A percentile compares a stretch with the other conserved stretches of the same genome.
Evolutionary conservation across 805 yeast genomes (phyloP).

Genomic region (Candida coquimbonensis): DNA sequence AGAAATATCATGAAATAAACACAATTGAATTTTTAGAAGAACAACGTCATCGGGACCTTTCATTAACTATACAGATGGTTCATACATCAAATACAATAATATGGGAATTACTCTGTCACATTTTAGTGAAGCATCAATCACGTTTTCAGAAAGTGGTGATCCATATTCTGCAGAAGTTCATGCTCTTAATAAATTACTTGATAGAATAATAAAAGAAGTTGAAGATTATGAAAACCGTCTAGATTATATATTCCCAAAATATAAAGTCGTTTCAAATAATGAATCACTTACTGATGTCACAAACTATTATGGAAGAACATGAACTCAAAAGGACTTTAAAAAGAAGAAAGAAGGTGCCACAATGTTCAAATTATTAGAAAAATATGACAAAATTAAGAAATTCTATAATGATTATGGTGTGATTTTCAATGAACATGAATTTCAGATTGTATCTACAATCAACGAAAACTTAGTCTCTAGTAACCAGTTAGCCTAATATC

Average conservation of each 20-base stretch:
- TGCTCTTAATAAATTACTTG: conserved; percentile 57
- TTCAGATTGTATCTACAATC: conserved; percentile 30
- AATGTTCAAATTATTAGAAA: conserved; percentile 30
- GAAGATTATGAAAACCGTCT: conserved; percentile 13
- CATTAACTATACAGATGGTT: conserved; percentile 71
- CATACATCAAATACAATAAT: conserved; percentile 23
- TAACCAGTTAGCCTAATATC: too few relatives aligned
- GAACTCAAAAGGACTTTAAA: conserved; percentile 54
- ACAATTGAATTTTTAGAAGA: background rate
- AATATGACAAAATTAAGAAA: conserved; percentile 35
- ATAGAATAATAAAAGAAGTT: conserved; percentile 30
- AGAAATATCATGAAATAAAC: conserved; percentile 1
- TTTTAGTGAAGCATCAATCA: too few relatives aligned
- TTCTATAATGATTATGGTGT: conserved; percentile 25
- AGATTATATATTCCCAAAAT: conserved; percentile 20
- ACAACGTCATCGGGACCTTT: conserved; percentile 5
- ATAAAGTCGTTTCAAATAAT: conserved; percentile 62
- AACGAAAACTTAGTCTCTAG: too few relatives aligned
- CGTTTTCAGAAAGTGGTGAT: conserved; percentile 37
- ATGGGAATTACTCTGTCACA: too few relatives aligned
- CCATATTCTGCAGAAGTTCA: conserved; percentile 76
- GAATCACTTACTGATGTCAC: conserved; percentile 52
- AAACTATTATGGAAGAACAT: conserved; percentile 47
- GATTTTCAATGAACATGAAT: conserved; percentile 25
- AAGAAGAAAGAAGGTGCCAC: conserved; percentile 26